These are phyloP conservation scores for Parathielavia appendiculata DNA, from an alignment of 495 filamentous ascomycete genomes.

Conservation along the genomic window DNA sequence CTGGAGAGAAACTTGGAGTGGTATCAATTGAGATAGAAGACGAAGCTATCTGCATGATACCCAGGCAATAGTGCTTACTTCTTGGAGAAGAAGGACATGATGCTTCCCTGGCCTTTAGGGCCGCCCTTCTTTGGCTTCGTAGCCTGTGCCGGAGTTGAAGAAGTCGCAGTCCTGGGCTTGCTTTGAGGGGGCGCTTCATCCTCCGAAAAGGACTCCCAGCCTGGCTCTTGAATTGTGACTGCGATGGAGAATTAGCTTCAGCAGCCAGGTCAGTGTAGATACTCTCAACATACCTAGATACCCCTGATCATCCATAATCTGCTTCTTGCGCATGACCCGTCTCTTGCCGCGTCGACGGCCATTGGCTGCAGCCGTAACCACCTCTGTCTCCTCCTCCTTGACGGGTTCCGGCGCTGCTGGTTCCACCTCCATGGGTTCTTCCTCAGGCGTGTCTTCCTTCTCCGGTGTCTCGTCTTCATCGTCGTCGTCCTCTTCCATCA, in stretches of 20 bases:
- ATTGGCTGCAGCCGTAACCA: conserved; percentile 50
- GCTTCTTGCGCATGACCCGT: conserved; percentile 84
- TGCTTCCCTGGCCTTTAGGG: conserved; percentile 70
- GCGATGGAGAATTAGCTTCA: conserved; percentile 18
- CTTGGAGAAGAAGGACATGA: conserved; percentile 92
- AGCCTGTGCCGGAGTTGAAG: conserved; percentile 22
- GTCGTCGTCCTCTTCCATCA: conserved; percentile 86
- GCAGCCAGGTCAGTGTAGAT: neutral
- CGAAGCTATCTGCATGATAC: neutral
- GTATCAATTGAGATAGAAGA: neutral
- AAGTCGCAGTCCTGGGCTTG: conserved; percentile 43
- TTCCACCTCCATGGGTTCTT: conserved; percentile 28
- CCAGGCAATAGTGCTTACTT: conserved; percentile 41
- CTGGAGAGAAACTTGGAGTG: neutral
- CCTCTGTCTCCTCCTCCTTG: conserved; percentile 49
- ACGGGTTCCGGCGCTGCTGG: conserved; percentile 29
- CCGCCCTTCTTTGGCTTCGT: conserved; percentile 55
- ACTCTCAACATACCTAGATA: conserved; percentile 66
- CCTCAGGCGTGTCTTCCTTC: conserved; percentile 38
- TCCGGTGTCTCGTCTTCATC: conserved; percentile 27
- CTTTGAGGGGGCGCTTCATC: conserved; percentile 59
- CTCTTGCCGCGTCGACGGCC: conserved; percentile 76
- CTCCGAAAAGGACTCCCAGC: conserved; percentile 95
- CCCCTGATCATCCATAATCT: conserved; percentile 84
- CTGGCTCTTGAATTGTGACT: conserved; percentile 86